Conservation (phyloP, 139 green algal species). For the Chlorella sp. region DNA sequence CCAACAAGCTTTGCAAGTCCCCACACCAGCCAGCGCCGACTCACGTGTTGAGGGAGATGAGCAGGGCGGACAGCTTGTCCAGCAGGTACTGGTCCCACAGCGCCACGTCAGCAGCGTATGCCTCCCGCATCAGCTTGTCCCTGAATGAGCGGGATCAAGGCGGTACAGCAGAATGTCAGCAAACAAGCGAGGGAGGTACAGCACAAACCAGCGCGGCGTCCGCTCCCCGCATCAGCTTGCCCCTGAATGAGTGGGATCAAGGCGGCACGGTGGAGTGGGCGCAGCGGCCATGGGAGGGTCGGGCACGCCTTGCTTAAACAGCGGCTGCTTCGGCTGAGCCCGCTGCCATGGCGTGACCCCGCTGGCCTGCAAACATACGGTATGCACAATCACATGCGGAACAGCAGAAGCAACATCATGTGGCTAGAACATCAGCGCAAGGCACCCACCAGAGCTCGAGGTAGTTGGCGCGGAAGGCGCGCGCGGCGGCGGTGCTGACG, state of each 20-base stretch:
- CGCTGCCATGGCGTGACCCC: no score
- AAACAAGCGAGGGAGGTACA: no score
- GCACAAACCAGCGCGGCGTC: background rate
- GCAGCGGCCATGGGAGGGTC: no score
- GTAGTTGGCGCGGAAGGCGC: conserved; percentile 54
- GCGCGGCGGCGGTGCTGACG: conserved; percentile 14
- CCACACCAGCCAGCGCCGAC: background rate
- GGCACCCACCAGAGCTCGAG: conserved; percentile 59
- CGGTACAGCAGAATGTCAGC: no score
- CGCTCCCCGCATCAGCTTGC: background rate
- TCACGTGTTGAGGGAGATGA: conserved; percentile 71
- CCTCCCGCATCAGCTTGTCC: conserved; percentile 39
- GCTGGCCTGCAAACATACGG: no score
- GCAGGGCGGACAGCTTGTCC: conserved; percentile 59
- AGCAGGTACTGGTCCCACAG: conserved; percentile 69
- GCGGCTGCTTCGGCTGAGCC: no score
- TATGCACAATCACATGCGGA: no score
- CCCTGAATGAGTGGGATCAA: no score
- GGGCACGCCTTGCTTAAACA: no score
- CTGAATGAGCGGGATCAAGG: background rate
- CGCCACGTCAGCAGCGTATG: background rate
- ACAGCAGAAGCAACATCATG: no score
- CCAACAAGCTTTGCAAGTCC: background rate
- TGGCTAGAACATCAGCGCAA: no score
- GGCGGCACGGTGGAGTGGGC: no score